phyloP scores from a whole-genome alignment of 192 early-diverging fungal genomes.

The Mortierella antarctica region DNA sequence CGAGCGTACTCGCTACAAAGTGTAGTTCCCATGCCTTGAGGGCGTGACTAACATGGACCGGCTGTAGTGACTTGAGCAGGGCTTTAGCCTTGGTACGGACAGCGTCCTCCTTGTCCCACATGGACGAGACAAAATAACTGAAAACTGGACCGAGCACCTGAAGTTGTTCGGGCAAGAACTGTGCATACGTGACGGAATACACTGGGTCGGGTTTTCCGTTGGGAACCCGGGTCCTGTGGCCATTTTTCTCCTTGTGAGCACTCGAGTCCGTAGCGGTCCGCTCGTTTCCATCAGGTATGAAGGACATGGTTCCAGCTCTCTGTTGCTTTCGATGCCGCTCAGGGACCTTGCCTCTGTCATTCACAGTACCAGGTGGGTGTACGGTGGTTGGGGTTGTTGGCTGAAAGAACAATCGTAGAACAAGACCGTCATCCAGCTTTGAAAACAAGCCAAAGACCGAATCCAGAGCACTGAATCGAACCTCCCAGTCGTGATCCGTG shows the following conservation, averaged over 20 bases:
- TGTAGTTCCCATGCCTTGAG: constrained; percentile 69
- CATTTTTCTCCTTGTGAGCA: not conserved
- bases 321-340: constrained; percentile 5
- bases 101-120: constrained; percentile 69
- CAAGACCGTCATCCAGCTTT: constrained; percentile 63
- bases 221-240: not conserved
- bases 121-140: constrained; percentile 63
- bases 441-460: constrained; percentile 66
- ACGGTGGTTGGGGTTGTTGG: not conserved
- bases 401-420: constrained; percentile 37
- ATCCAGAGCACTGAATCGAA: constrained; percentile 63
- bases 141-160: constrained; percentile 62
- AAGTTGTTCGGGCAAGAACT: constrained; percentile 38
- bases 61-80: constrained; percentile 58
- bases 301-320: constrained; percentile 11
- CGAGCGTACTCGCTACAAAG: constrained; percentile 53
- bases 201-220: not conserved
- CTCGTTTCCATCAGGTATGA: constrained; percentile 9
- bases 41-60: constrained; percentile 58
- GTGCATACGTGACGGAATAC: not conserved
- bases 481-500: constrained; percentile 62
- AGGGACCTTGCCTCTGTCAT: constrained; percentile 23
- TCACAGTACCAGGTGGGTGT: constrained; percentile 6
- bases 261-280: constrained; percentile 13
- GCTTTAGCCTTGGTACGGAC: constrained; percentile 64